Percentiles rank a stretch among this genome's conserved stretches.
Evolutionary conservation across 1,284 basidiomycete genomes (phyloP).

Genomic region (Ceratobasidium papillatum): DNA sequence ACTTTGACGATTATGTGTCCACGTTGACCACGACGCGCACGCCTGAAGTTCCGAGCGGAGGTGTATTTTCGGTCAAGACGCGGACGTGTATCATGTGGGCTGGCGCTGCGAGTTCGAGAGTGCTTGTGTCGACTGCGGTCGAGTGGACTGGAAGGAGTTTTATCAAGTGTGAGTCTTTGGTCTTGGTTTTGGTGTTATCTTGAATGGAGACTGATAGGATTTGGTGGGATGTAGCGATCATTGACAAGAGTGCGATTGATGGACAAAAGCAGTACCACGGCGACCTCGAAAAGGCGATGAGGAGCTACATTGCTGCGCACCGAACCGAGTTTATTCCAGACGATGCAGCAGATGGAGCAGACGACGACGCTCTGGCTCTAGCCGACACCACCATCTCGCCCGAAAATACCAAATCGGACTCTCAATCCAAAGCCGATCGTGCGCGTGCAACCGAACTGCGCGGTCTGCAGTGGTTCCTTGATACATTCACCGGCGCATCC

Average conservation of each 20-base stretch:
- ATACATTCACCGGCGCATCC: conserved; percentile 78
- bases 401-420: conserved; percentile 39
- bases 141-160: conserved; percentile 97
- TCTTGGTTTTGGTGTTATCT: not conserved
- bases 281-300: conserved; percentile 86
- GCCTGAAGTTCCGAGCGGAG: conserved; percentile 93
- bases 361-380: conserved; percentile 39
- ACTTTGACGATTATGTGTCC: conserved; percentile 84
- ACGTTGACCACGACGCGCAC: conserved; percentile 91
- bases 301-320: conserved; percentile 87
- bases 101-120: conserved; percentile 74
- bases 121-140: conserved; percentile 89
- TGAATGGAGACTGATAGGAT: not conserved
- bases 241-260: conserved; percentile 89
- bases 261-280: conserved; percentile 90
- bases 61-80: conserved; percentile 93
- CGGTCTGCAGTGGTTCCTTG: conserved; percentile 84
- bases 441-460: conserved; percentile 73
- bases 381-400: conserved; percentile 44
- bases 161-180: conserved; percentile 78
- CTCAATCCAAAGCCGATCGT: conserved; percentile 57
- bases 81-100: conserved; percentile 95
- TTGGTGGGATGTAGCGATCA: conserved; percentile 71
- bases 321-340: conserved; percentile 87
- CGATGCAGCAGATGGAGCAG: conserved; percentile 62